Percentiles rank a stretch among this genome's conserved stretches.
Evolutionary conservation across 2,329 filamentous ascomycete genomes (phyloP).

Genomic region (Ophiocordyceps polyrhachis-furcata): DNA sequence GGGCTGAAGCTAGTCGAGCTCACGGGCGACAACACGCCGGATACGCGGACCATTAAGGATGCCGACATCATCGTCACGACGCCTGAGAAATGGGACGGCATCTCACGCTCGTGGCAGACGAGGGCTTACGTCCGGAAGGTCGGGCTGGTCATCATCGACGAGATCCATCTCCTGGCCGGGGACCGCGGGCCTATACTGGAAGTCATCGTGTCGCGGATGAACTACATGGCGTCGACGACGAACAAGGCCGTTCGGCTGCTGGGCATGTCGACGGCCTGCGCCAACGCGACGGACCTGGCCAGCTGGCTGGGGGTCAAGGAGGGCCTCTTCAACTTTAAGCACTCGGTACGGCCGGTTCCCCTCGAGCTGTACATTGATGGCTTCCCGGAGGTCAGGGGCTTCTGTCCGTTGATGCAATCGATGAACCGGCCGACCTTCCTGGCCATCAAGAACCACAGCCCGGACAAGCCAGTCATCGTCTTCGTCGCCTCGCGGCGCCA

Average conservation of each 20-base stretch:
- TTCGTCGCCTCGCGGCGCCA: slow-evolving; percentile 93
- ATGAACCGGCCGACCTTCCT: slow-evolving; percentile 97
- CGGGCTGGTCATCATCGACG: slow-evolving; percentile 91
- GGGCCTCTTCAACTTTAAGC: slow-evolving; percentile 88
- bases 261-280: slow-evolving; percentile 98
- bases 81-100: slow-evolving; percentile 99
- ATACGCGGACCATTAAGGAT: slow-evolving; percentile 85
- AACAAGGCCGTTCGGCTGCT: slow-evolving; percentile 76
- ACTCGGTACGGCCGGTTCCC: slow-evolving; percentile 90
- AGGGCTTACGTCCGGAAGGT: slow-evolving; percentile 92
- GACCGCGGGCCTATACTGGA: slow-evolving; percentile 95
- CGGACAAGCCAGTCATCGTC: slow-evolving; percentile 92
- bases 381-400: slow-evolving; percentile 85
- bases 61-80: slow-evolving; percentile 98
- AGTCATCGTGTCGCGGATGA: slow-evolving; percentile 90
- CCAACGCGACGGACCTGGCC: slow-evolving; percentile 80
- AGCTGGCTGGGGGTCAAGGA: slow-evolving; percentile 98
- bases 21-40: slow-evolving; percentile 92
- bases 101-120: slow-evolving; percentile 96
- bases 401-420: slow-evolving; percentile 95
- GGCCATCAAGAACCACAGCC: slow-evolving; percentile 90
- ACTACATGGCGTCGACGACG: slow-evolving; percentile 91
- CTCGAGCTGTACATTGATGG: slow-evolving; percentile 95
- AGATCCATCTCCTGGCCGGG: slow-evolving; percentile 92
- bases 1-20: slow-evolving; percentile 84